Evolutionary conservation across 2,329 filamentous ascomycete genomes (phyloP), one percentile per base, ranked within the genome.

Genomic region (Fusarium sp.): DNA sequence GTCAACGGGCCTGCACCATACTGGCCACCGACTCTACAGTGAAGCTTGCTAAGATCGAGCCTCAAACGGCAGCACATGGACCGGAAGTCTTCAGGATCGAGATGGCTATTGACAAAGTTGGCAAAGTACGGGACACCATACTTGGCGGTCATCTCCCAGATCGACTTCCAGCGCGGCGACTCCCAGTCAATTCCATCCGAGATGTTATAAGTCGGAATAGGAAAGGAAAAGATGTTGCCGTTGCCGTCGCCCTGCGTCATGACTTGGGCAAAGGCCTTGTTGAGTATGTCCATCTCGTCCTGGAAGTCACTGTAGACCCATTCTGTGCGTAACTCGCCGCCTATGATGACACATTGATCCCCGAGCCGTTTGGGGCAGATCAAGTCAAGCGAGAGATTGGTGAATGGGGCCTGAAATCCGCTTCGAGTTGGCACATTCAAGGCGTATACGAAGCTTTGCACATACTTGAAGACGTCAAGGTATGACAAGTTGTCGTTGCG

Each of bases 111-210:
- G 49, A 69, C 49, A 11, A 69, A 69, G 37, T 69, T 69, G 15
- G 66, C 66, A 38, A 69, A 69, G 6, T 69, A 69, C 1, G 66
- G 66, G 8, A 69, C 65, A 1, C 66, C 66, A 3, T 69, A 69
- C 25, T 69, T 69, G 3, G 66, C 66, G 2, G 66, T 69, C 66
- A 69, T 69, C 31, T 68, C 56, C 66, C 66, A 69, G 2, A 69
- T 68, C 0, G 53, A 47, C 10, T 69, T 49, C 66, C 66, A 69
- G 25, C 66, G 66, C 13, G 66, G 53, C 0, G 66, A 69, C 0
- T 69, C 66, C 66, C 66, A 69, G 31, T 69, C 61, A 11, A 69
- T 64, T 0, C 64, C 66, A 13, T 69, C 61, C 1, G 53, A 64
- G 1, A 69, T 29, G 3, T 69, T 69, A 15, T 69, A 69, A 1